Evolutionary conservation across 768 basidiomycete genomes (phyloP).

Genomic region (Lanmaoa rubissima): DNA sequence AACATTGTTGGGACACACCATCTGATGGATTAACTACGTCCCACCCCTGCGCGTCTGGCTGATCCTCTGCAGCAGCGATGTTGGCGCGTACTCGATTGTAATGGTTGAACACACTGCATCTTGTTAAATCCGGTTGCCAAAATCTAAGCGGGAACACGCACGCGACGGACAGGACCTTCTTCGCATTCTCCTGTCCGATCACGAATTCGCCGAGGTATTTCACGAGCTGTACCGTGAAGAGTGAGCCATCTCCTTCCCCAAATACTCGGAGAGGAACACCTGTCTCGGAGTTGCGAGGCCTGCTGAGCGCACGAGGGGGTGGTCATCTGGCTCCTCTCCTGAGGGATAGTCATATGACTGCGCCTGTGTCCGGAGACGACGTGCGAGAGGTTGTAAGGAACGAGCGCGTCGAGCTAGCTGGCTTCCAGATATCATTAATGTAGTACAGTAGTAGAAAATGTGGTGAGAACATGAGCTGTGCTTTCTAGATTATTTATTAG

Average conservation of each 20-base stretch:
- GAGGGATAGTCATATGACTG: constrained; percentile 42
- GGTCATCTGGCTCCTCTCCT: constrained; percentile 33
- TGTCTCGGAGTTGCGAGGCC: constrained; percentile 60
- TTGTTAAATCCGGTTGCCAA: constrained; percentile 1
- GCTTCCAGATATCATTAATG: constrained; percentile 22
- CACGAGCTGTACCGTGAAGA: constrained; percentile 52
- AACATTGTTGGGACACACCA: constrained; percentile 24
- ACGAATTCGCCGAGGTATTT: constrained; percentile 87
- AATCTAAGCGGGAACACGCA: constrained; percentile 41
- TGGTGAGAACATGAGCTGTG: constrained; percentile 1
- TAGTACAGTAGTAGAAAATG: neutral
- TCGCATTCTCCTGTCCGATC: constrained; percentile 88
- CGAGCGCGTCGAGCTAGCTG: constrained; percentile 27
- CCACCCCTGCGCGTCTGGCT: constrained; percentile 30
- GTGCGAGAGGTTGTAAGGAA: constrained; percentile 28
- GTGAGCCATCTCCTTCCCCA: constrained; percentile 8
- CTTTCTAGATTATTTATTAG: too few relatives aligned
- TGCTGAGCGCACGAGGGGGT: constrained; percentile 39
- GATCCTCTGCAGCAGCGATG: constrained; percentile 47
- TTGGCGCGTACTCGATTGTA: constrained; percentile 86
- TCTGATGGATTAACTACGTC: constrained; percentile 22
- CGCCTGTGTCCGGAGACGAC: constrained; percentile 56
- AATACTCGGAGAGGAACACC: constrained; percentile 28
- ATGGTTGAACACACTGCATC: constrained; percentile 84
- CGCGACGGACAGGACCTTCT: constrained; percentile 94